Evolutionary conservation across 148 eudicot genomes (phyloP).

Genomic region (Tetragonia tetragonoides): DNA sequence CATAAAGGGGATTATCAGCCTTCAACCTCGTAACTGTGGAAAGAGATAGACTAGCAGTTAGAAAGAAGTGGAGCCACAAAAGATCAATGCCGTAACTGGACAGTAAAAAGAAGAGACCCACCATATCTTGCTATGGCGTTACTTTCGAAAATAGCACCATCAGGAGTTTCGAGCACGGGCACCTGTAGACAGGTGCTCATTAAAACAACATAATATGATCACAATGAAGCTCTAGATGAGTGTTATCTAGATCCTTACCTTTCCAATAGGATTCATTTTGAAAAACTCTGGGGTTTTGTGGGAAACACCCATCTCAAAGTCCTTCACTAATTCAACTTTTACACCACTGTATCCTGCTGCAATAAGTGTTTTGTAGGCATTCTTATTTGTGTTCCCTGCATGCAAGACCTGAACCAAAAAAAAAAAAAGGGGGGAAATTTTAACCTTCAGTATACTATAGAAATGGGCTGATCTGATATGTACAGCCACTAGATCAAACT

Average conservation of each 20-base stretch:
- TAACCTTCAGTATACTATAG: neutral
- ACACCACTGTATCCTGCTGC: constrained; percentile 67
- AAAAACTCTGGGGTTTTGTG: constrained; percentile 71
- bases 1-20: constrained; percentile 47
- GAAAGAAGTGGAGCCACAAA: constrained; percentile 12
- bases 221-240: neutral
- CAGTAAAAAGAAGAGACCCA: constrained; percentile 19
- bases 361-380: constrained; percentile 67
- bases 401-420: constrained; percentile 49
- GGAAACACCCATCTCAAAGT: constrained; percentile 69
- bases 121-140: constrained; percentile 80
- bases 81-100: constrained; percentile 21
- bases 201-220: neutral
- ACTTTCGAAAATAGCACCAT: constrained; percentile 60
- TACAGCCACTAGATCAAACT: neutral
- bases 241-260: constrained; percentile 34
- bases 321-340: constrained; percentile 44
- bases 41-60: constrained; percentile 1
- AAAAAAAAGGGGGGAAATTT: neutral
- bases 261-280: constrained; percentile 77
- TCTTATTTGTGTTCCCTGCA: constrained; percentile 48
- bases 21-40: constrained; percentile 49
- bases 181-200: constrained; percentile 28
- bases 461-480: neutral
- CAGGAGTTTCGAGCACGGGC: constrained; percentile 68